Conservation (phyloP, 202 grass and related monocot genomes). For the Zoysia matrella region DNA sequence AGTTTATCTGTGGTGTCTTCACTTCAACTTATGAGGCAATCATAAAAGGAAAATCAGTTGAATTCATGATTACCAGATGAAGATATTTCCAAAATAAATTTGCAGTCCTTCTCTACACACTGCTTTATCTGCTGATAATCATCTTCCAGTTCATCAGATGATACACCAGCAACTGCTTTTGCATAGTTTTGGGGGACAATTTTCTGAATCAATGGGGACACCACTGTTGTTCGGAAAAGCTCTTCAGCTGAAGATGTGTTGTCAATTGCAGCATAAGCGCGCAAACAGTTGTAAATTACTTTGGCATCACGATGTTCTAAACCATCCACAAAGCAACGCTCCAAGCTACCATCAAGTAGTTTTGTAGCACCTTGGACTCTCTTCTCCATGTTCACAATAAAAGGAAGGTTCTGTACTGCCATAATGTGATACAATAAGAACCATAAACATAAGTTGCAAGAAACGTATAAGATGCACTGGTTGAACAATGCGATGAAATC, state of each 20-base stretch:
- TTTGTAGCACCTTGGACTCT: too few species aligned
- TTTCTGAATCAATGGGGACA: constrained; percentile 79
- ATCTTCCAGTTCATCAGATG: constrained; percentile 57
- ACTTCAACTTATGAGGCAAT: constrained; percentile 17
- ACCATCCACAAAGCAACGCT: too few species aligned
- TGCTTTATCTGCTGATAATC: too few species aligned
- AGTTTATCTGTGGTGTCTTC: neutral
- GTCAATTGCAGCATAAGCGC: constrained; percentile 94
- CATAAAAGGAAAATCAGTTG: neutral
- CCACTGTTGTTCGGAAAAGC: constrained; percentile 80
- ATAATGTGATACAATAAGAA: constrained; percentile 64
- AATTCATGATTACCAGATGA: neutral
- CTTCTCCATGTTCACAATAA: too few species aligned
- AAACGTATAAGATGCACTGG: neutral
- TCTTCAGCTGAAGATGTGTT: constrained; percentile 46
- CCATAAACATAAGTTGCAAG: constrained; percentile 50
- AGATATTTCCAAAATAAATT: too few species aligned
- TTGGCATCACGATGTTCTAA: constrained; percentile 74
- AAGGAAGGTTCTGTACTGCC: constrained; percentile 24
- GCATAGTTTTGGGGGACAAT: constrained; percentile 76
- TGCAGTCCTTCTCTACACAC: too few species aligned
- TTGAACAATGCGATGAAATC: constrained; percentile 26
- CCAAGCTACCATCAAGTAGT: too few species aligned
- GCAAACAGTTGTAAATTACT: constrained; percentile 94
- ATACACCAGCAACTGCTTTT: constrained; percentile 58